Evolutionary conservation across 139 green algal species (phyloP).

Genomic region (Chlorella sorokiniana): DNA sequence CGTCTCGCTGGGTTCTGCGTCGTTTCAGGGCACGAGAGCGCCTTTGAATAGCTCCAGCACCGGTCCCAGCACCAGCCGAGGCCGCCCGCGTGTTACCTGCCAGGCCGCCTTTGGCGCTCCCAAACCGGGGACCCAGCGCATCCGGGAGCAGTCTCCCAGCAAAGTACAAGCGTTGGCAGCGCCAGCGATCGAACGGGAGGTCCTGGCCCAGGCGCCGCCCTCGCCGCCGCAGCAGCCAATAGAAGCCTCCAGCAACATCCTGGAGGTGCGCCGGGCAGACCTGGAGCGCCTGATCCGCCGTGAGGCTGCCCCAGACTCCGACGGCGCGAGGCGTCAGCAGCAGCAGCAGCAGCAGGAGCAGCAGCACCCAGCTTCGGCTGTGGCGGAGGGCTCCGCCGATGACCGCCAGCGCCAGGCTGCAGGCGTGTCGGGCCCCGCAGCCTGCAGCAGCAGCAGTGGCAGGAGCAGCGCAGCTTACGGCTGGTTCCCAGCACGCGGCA

Average conservation of each 20-base stretch:
- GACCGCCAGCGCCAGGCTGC: no score
- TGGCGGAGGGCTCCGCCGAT: no score
- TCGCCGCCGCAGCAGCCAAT: not conserved
- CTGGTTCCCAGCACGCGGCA: slow-evolving; percentile 12
- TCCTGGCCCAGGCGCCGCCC: not conserved
- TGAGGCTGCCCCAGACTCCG: not conserved
- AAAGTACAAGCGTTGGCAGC: not conserved
- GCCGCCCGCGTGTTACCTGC: not conserved
- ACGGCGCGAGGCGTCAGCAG: not conserved
- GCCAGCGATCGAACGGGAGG: not conserved
- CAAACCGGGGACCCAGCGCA: not conserved
- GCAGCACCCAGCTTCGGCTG: not conserved
- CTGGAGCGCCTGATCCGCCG: slow-evolving; percentile 17
- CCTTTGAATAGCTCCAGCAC: not conserved
- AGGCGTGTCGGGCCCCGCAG: no score
- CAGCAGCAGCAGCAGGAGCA: not conserved
- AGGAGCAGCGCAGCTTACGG: not conserved
- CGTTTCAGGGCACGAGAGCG: not conserved
- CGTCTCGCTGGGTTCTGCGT: not conserved
- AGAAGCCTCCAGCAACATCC: slow-evolving; percentile 1
- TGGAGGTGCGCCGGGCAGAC: not conserved
- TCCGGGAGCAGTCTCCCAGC: slow-evolving; percentile 9
- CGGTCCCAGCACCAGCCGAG: not conserved
- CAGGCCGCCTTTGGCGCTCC: slow-evolving; percentile 6
- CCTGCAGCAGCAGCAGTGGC: slow-evolving; percentile 14